These are phyloP conservation scores for Sclerotinia trifoliorum DNA, from an alignment of 2,329 filamentous ascomycete genomes.

Conservation along the genomic window DNA sequence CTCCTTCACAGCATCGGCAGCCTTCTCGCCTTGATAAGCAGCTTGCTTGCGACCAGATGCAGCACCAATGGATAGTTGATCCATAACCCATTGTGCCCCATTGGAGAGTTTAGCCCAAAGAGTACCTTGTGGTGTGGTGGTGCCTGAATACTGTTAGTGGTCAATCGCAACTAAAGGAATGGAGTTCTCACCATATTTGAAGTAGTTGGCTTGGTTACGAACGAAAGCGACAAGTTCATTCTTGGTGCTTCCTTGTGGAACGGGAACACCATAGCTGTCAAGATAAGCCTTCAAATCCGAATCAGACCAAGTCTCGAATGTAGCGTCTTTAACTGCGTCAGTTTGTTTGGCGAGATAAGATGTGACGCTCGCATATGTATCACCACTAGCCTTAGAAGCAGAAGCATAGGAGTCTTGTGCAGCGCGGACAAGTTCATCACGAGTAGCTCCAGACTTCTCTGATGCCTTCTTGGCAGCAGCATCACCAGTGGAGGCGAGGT, in stretches of 20 bases:
- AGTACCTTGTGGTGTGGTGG: constrained; percentile 62
- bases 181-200: constrained; percentile 59
- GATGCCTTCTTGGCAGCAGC: constrained; percentile 57
- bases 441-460: constrained; percentile 62
- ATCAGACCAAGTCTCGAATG: constrained; percentile 71
- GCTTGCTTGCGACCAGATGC: constrained; percentile 47
- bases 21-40: constrained; percentile 46
- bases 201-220: constrained; percentile 72
- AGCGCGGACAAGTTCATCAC: constrained; percentile 70
- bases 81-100: constrained; percentile 47
- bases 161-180: background rate
- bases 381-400: constrained; percentile 58
- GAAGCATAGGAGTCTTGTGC: constrained; percentile 60
- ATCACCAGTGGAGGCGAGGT: constrained; percentile 53
- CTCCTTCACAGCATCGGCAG: constrained; percentile 44
- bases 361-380: constrained; percentile 64
- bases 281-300: constrained; percentile 69
- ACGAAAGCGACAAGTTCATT: constrained; percentile 71
- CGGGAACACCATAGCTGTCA: constrained; percentile 68
- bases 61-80: constrained; percentile 49
- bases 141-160: constrained; percentile 38
- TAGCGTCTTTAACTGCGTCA: constrained; percentile 59
- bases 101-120: constrained; percentile 61
- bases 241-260: constrained; percentile 38
- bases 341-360: constrained; percentile 68